Evolutionary conservation across 768 basidiomycete genomes (phyloP).

Genomic region (Collybiopsis luxurians): DNA sequence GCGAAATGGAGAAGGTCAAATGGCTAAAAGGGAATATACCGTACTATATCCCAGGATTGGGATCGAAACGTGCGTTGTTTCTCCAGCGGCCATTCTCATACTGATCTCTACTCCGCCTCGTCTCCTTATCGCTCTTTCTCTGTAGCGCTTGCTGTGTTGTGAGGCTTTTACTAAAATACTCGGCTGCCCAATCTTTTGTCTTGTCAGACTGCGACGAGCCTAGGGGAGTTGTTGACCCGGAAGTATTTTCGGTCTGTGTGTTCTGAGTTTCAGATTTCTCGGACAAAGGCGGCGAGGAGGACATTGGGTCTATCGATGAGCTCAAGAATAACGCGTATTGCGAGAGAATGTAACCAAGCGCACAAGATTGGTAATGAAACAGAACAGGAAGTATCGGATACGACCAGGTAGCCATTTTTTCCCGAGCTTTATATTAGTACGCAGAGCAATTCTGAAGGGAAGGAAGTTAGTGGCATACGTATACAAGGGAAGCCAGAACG

Average conservation of each 20-base stretch:
- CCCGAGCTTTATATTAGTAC: background rate
- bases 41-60: too few species aligned
- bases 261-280: too few species aligned
- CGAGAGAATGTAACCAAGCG: background rate
- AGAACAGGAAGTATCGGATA: background rate
- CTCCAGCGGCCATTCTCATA: too few species aligned
- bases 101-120: background rate
- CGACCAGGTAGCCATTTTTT: background rate
- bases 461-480: background rate
- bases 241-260: background rate
- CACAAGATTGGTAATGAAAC: background rate
- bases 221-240: background rate
- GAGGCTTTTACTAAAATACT: too few species aligned
- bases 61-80: too few species aligned
- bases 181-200: background rate
- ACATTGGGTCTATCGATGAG: background rate
- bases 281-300: background rate
- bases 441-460: background rate
- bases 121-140: background rate
- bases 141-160: background rate
- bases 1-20: too few species aligned
- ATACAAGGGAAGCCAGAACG: background rate
- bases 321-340: background rate
- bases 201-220: background rate
- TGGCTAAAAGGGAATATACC: too few species aligned